These are phyloP conservation scores for Oxytropis ochrocephala DNA, from an alignment of 306 rosid species.

Conservation along the genomic window DNA sequence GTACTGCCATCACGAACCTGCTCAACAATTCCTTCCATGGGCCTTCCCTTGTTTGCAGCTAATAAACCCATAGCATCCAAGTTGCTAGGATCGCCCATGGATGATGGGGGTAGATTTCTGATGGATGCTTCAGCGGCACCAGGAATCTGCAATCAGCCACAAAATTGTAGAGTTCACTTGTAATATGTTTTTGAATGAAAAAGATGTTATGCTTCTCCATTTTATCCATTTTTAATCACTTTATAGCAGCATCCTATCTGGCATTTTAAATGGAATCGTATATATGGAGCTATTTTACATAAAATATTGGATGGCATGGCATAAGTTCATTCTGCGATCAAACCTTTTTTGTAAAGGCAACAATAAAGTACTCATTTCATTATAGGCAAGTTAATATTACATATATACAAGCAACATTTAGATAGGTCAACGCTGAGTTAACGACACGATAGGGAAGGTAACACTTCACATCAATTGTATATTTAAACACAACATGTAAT, in stretches of 20 bases:
- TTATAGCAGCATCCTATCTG: not conserved
- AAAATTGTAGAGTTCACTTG: not conserved
- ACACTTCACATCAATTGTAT: not conserved
- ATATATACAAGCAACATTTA: not conserved
- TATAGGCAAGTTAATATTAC: not conserved
- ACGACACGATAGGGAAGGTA: not conserved
- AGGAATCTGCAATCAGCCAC: constrained; percentile 49
- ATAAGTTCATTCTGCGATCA: not conserved
- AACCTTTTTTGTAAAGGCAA: not conserved
- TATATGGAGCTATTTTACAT: not conserved
- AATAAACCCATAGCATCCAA: constrained; percentile 75
- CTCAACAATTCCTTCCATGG: constrained; percentile 85
- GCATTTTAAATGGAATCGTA: not conserved
- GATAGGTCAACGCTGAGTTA: not conserved
- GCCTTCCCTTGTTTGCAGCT: constrained; percentile 71
- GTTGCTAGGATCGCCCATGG: constrained; percentile 81
- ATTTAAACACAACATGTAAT: not conserved
- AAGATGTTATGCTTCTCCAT: not conserved
- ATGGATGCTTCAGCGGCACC: constrained; percentile 76
- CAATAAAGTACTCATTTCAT: not conserved
- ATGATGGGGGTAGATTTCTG: constrained; percentile 80
- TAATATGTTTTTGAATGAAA: not conserved
- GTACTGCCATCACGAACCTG: constrained; percentile 97
- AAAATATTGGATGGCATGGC: not conserved
- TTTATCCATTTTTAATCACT: not conserved